Percentiles rank a stretch among this genome's conserved stretches.
Evolutionary conservation across 2,329 filamentous ascomycete species (phyloP).

Genomic region (Aureobasidium mangrovei): DNA sequence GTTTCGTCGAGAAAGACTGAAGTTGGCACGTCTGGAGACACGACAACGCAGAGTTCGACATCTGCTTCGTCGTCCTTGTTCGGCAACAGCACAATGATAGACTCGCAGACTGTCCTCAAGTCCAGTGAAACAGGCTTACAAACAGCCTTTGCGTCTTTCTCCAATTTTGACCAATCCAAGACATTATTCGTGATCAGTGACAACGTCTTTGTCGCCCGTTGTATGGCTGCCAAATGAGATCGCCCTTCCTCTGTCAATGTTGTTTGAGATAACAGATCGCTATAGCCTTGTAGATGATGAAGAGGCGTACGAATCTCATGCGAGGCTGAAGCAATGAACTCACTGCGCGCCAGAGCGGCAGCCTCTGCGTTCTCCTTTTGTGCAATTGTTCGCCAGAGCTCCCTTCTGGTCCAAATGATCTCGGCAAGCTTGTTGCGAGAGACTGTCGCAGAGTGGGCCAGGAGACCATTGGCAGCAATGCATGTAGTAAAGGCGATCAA

Average conservation of each 20-base stretch:
- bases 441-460: constrained; percentile 28
- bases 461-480: constrained; percentile 28
- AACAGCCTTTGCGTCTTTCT: constrained; percentile 24
- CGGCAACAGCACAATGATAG: constrained; percentile 26
- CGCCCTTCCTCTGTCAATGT: constrained; percentile 27
- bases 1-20: constrained; percentile 29
- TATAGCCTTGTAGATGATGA: constrained; percentile 31
- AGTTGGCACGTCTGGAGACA: constrained; percentile 25
- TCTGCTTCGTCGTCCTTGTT: constrained; percentile 27
- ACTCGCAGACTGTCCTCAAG: constrained; percentile 27
- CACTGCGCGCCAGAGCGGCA: constrained; percentile 25
- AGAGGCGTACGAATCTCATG: constrained; percentile 31
- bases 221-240: constrained; percentile 26
- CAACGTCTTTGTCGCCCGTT: constrained; percentile 28
- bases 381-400: constrained; percentile 28
- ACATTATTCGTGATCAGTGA: constrained; percentile 32
- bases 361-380: constrained; percentile 29
- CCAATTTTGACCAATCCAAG: constrained; percentile 31
- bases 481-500: constrained; percentile 28
- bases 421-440: constrained; percentile 22
- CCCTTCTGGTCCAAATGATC: constrained; percentile 28
- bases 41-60: constrained; percentile 27
- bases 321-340: constrained; percentile 30
- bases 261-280: constrained; percentile 26
- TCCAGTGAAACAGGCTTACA: constrained; percentile 27